Percentiles rank a stretch among this genome's conserved stretches.
Conservation (phyloP, 257 asterid species). For the Solanum peruvianum region DNA sequence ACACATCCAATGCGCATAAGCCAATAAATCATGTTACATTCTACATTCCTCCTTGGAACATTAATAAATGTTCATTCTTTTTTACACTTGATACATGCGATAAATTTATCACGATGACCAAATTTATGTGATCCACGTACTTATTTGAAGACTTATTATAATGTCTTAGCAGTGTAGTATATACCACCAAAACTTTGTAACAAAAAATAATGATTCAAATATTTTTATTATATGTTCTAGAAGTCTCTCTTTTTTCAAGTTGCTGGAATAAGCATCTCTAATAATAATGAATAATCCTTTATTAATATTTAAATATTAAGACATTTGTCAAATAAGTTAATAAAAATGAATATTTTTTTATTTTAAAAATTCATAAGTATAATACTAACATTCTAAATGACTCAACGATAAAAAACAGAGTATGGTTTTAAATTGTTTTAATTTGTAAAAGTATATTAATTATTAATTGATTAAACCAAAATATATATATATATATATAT, state of each 20-base stretch:
- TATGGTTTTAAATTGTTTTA: too few relatives aligned
- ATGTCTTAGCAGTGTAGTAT: slow-evolving; percentile 31
- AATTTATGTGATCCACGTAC: slow-evolving; percentile 15
- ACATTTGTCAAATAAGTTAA: too few relatives aligned
- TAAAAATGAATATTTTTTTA: too few relatives aligned
- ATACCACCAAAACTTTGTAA: slow-evolving; percentile 28
- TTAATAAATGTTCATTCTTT: slow-evolving; percentile 25
- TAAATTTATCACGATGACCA: slow-evolving; percentile 34
- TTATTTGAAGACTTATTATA: slow-evolving; percentile 20
- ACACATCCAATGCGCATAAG: slow-evolving; percentile 21
- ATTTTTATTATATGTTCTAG: slow-evolving; percentile 34
- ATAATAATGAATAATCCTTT: neutral
- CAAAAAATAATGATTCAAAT: slow-evolving; percentile 29
- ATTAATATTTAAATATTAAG: too few relatives aligned
- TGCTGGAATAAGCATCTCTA: slow-evolving; percentile 34
- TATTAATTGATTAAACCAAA: too few relatives aligned
- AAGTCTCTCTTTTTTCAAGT: slow-evolving; percentile 32
- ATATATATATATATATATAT: too few relatives aligned
- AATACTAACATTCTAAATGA: too few relatives aligned
- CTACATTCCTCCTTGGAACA: slow-evolving; percentile 32
- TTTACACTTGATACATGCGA: slow-evolving; percentile 22
- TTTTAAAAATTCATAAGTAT: too few relatives aligned
- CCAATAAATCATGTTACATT: slow-evolving; percentile 28
- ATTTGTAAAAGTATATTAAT: too few relatives aligned
- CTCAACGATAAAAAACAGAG: too few relatives aligned